Evolutionary conservation across 2,329 filamentous ascomycete genomes (phyloP).

Genomic region (Aspergillus pseudoglaucus): DNA sequence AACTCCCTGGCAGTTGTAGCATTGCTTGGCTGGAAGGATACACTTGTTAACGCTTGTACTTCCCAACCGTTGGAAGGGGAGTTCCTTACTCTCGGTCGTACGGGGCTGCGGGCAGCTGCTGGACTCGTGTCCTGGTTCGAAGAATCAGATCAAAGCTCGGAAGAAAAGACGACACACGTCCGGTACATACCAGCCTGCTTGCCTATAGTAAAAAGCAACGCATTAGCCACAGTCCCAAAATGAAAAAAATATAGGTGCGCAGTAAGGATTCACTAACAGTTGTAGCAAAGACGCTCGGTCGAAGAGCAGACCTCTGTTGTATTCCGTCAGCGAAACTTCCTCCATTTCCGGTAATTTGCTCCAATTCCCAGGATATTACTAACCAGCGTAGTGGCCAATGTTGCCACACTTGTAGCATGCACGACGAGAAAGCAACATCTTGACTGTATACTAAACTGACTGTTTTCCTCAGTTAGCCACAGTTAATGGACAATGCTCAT

Average conservation of each 20-base stretch:
- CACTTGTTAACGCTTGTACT: slow-evolving; percentile 13
- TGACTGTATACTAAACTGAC: slow-evolving; percentile 22
- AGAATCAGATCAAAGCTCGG: slow-evolving; percentile 13
- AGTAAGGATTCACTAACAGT: slow-evolving; percentile 60
- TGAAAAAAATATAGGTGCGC: slow-evolving; percentile 7
- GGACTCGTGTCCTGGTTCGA: slow-evolving; percentile 72
- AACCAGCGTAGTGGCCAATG: slow-evolving; percentile 61
- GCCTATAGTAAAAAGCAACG: slow-evolving; percentile 22
- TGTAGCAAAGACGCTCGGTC: slow-evolving; percentile 97
- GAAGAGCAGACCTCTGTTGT: slow-evolving; percentile 86
- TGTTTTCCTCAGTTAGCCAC: slow-evolving; percentile 8
- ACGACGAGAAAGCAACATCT: slow-evolving; percentile 76
- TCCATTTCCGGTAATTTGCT: not conserved
- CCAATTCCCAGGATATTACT: slow-evolving; percentile 16
- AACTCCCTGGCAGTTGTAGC: slow-evolving; percentile 98
- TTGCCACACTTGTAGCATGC: slow-evolving; percentile 76
- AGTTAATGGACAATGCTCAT: not conserved
- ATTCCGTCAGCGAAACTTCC: slow-evolving; percentile 44
- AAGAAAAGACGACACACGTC: slow-evolving; percentile 6
- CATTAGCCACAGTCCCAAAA: slow-evolving; percentile 13
- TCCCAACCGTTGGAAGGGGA: slow-evolving; percentile 1
- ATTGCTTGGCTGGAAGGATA: slow-evolving; percentile 72
- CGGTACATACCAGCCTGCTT: slow-evolving; percentile 40
- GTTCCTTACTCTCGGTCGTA: slow-evolving; percentile 73
- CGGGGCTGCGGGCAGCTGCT: slow-evolving; percentile 94